A percentile compares a stretch with the other conserved stretches of the same genome.
Evolutionary conservation across 768 basidiomycete genomes (phyloP).

Genomic region (Phlebiopsis gigantea): DNA sequence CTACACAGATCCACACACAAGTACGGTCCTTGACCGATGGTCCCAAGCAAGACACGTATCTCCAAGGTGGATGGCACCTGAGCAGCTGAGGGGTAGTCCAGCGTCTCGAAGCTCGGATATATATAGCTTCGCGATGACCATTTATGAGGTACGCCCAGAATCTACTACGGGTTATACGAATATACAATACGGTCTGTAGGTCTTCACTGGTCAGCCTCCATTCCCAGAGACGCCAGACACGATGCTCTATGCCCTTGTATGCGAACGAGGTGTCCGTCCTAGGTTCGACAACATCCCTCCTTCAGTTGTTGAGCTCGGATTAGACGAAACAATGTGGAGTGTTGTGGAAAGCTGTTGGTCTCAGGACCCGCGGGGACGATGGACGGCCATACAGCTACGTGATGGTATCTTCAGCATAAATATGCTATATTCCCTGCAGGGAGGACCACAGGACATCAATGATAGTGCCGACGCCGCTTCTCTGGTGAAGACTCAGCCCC

Average conservation of each 20-base stretch:
- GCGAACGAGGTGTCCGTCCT: background rate
- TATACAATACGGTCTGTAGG: too few relatives aligned
- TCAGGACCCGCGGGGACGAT: background rate
- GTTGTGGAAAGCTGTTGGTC: background rate
- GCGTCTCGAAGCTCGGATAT: background rate
- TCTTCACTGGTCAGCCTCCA: background rate
- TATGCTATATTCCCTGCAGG: too few relatives aligned
- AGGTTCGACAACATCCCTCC: background rate
- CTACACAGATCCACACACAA: background rate
- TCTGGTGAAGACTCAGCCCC: too few relatives aligned
- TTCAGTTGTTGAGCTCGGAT: background rate
- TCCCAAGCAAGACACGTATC: background rate
- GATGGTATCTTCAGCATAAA: too few relatives aligned
- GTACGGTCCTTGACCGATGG: too few relatives aligned
- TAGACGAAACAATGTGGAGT: background rate
- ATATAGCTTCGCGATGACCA: conserved; percentile 2
- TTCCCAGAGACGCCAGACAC: background rate
- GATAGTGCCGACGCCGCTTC: too few relatives aligned
- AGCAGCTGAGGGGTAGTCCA: background rate
- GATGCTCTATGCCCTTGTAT: background rate
- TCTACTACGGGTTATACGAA: background rate
- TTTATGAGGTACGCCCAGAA: background rate
- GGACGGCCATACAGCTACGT: too few relatives aligned
- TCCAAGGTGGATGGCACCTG: background rate
- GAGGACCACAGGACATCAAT: too few relatives aligned